Evolutionary conservation across 192 early-diverging fungal genomes (phyloP).

Genomic region (Nowakowskiella sp.): DNA sequence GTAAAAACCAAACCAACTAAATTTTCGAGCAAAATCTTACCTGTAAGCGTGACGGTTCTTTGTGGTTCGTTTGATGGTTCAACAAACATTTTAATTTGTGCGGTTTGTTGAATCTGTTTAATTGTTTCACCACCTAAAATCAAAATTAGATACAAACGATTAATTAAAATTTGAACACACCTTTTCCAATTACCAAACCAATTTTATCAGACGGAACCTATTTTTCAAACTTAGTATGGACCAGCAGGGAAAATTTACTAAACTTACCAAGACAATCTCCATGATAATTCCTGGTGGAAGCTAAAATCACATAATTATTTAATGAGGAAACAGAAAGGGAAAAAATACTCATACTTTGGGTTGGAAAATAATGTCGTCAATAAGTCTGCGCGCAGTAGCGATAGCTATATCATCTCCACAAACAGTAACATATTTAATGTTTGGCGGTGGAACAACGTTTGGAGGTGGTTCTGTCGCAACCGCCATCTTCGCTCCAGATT

Average conservation of each 20-base stretch:
- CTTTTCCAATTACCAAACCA: constrained; percentile 67
- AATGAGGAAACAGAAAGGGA: constrained; percentile 3
- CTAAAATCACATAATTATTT: too few relatives aligned
- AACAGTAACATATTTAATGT: constrained; percentile 38
- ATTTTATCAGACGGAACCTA: too few relatives aligned
- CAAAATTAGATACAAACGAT: too few relatives aligned
- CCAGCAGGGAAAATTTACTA: not conserved
- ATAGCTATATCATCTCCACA: constrained; percentile 23
- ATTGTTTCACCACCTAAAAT: constrained; percentile 62
- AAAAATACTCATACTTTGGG: constrained; percentile 7
- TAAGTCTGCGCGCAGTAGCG: constrained; percentile 7
- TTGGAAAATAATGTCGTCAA: constrained; percentile 6
- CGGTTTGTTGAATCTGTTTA: constrained; percentile 70
- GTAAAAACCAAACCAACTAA: too few relatives aligned
- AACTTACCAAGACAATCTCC: too few relatives aligned
- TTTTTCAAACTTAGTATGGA: too few relatives aligned
- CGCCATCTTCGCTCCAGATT: constrained; percentile 61
- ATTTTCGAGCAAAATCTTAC: too few relatives aligned
- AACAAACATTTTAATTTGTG: too few relatives aligned
- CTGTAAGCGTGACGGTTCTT: too few relatives aligned
- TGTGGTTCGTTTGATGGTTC: too few relatives aligned
- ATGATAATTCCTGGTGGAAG: too few relatives aligned
- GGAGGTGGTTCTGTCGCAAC: constrained; percentile 32
- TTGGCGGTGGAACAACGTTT: constrained; percentile 22
- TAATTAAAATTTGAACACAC: too few relatives aligned